Evolutionary conservation across 83 land plant species (phyloP).

Genomic region (Picea abies): DNA sequence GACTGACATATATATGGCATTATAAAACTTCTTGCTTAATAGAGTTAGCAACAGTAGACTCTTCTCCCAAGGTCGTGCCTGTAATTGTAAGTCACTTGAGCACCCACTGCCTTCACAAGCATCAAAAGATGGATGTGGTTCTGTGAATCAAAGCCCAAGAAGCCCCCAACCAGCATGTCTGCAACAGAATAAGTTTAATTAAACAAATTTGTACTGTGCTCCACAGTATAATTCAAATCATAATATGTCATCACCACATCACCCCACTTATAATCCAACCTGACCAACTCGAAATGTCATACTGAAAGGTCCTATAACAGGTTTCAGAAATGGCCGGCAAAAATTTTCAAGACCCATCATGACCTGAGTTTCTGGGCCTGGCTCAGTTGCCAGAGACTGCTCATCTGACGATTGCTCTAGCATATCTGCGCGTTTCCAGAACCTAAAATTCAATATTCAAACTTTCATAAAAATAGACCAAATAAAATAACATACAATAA

Average conservation of each 20-base stretch:
- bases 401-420: conserved; percentile 56
- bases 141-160: conserved; percentile 51
- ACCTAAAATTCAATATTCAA: conserved; percentile 49
- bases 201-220: conserved; percentile 33
- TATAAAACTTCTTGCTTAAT: conserved; percentile 2
- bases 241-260: conserved; percentile 38
- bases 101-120: conserved; percentile 39
- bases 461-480: conserved; percentile 15
- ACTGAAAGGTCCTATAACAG: conserved; percentile 20
- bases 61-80: conserved; percentile 8
- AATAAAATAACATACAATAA: conserved; percentile 1
- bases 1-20: background rate
- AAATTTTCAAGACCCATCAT: conserved; percentile 46
- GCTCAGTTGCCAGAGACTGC: conserved; percentile 50
- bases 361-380: conserved; percentile 53
- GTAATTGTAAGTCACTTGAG: conserved; percentile 23
- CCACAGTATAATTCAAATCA: conserved; percentile 37
- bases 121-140: conserved; percentile 48
- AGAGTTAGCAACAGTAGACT: conserved; percentile 12
- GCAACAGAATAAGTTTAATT: conserved; percentile 65
- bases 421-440: conserved; percentile 64
- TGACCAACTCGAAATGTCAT: conserved; percentile 20
- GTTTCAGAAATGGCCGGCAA: conserved; percentile 21
- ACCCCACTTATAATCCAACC: conserved; percentile 29
- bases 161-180: conserved; percentile 67